These are phyloP conservation scores for Quercus parvula DNA, from an alignment of 306 rosid species.

Conservation along the genomic window DNA sequence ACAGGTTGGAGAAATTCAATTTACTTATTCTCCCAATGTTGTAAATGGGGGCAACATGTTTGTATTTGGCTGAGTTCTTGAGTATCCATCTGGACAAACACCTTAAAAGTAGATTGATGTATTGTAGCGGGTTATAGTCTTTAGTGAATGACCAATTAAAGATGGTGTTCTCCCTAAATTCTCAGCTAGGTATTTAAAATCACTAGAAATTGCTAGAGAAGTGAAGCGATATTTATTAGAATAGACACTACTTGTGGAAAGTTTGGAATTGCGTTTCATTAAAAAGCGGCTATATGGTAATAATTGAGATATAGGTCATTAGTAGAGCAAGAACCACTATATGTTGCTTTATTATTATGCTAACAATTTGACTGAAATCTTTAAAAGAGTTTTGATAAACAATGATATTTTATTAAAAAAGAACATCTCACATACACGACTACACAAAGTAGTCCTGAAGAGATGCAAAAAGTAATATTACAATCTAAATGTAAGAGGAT, in stretches of 20 bases:
- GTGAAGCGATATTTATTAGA: neutral
- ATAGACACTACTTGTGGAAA: neutral
- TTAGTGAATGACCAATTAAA: neutral
- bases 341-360: neutral
- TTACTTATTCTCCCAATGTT: neutral
- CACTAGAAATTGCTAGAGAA: neutral
- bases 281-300: neutral
- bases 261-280: neutral
- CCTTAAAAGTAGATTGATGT: neutral
- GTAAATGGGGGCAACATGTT: neutral
- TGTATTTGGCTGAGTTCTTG: neutral
- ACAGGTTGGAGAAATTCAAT: neutral
- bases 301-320: neutral
- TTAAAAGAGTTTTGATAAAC: too few species aligned
- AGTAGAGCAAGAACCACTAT: neutral
- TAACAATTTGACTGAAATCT: neutral
- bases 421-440: too few species aligned
- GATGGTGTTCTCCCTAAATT: neutral
- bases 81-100: neutral
- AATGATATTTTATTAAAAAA: too few species aligned
- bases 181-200: constrained; percentile 1
- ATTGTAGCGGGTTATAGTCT: neutral
- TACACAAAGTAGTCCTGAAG: too few species aligned
- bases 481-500: too few species aligned
- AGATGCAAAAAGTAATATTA: too few species aligned